Evolutionary conservation across 192 early-diverging fungal genomes (phyloP).

Genomic region (Ambispora gerdemannii): DNA sequence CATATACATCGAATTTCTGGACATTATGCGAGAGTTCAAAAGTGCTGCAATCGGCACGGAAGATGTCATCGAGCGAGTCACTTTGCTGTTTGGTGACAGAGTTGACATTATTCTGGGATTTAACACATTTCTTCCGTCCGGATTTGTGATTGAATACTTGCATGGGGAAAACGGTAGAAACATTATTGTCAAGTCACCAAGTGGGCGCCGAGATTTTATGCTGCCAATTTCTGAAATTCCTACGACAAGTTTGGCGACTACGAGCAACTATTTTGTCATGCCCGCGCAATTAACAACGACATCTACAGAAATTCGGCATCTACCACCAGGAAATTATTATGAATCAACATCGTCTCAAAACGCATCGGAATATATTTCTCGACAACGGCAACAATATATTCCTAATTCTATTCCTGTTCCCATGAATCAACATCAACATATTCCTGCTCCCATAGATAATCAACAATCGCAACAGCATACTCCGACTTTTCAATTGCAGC

Average conservation of each 20-base stretch:
- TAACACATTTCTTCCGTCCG: conserved; percentile 98
- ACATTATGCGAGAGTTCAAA: conserved; percentile 99
- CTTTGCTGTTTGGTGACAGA: conserved; percentile 85
- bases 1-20: conserved; percentile 96
- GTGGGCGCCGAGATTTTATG: conserved; percentile 56
- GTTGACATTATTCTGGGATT: conserved; percentile 92
- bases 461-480: conserved; percentile 37
- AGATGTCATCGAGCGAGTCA: conserved; percentile 96
- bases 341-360: too few species aligned
- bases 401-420: conserved; percentile 28
- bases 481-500: conserved; percentile 38
- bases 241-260: too few species aligned
- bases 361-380: too few species aligned
- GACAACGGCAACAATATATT: conserved; percentile 6
- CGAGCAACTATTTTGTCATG: too few species aligned
- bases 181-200: conserved; percentile 88
- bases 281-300: conserved; percentile 50
- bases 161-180: conserved; percentile 63
- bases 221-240: too few species aligned
- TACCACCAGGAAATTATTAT: too few species aligned
- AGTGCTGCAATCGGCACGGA: conserved; percentile 95
- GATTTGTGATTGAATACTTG: conserved; percentile 91
- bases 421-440: conserved; percentile 32
- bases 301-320: conserved; percentile 33
- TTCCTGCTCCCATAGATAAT: conserved; percentile 37